Evolutionary conservation across 345 rosid species (phyloP).

Genomic region (Salix purpurea): DNA sequence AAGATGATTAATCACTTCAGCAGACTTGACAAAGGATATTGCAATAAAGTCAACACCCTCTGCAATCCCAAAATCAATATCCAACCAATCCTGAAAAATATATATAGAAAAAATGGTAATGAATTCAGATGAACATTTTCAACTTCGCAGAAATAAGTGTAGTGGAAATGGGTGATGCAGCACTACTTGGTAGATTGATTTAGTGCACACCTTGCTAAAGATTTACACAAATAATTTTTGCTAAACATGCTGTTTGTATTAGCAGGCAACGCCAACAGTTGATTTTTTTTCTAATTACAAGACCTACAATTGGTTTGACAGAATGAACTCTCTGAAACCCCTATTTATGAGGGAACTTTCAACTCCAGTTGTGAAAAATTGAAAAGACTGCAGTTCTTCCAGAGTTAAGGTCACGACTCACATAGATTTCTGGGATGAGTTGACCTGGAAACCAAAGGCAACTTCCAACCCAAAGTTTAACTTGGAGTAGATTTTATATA

Average conservation of each 20-base stretch:
- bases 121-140: not conserved
- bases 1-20: slow-evolving; percentile 93
- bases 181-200: not conserved
- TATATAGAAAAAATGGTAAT: slow-evolving; percentile 15
- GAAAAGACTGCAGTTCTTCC: not conserved
- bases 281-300: not conserved
- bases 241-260: not conserved
- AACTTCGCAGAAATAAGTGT: not conserved
- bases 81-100: slow-evolving; percentile 85
- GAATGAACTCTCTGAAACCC: not conserved
- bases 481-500: not conserved
- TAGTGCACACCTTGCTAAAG: not conserved
- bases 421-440: not conserved
- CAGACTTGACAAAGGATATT: slow-evolving; percentile 95
- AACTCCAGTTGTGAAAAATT: not conserved
- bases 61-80: slow-evolving; percentile 95
- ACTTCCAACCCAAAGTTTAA: not conserved
- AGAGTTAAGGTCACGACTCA: not conserved
- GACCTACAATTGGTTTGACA: not conserved
- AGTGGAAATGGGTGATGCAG: not conserved
- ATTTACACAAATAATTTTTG: not conserved
- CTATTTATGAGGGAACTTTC: not conserved
- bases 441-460: not conserved
- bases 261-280: not conserved
- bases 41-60: slow-evolving; percentile 98